Conservation (phyloP, 2,329 filamentous ascomycete species). For the Cephalotrichum gorgonifer region DNA sequence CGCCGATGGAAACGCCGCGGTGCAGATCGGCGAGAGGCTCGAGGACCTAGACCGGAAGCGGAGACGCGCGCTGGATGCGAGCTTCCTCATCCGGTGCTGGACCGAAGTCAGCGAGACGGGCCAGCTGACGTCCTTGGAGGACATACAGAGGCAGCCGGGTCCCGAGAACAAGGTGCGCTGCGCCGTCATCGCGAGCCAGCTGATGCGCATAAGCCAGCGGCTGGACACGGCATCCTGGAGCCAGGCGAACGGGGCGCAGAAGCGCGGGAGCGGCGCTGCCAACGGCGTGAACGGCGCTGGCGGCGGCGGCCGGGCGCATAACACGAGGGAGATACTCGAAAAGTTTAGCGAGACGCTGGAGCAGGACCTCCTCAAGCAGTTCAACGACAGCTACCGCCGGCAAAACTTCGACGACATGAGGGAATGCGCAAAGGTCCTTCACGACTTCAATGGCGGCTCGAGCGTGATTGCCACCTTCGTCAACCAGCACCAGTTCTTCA, state of each 20-base stretch:
- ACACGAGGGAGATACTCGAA: slow-evolving; percentile 84
- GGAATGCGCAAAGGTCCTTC: slow-evolving; percentile 85
- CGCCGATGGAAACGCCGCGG: slow-evolving; percentile 71
- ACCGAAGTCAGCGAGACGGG: slow-evolving; percentile 87
- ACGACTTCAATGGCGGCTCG: slow-evolving; percentile 91
- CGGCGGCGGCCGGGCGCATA: slow-evolving; percentile 34
- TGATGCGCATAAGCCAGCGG: slow-evolving; percentile 88
- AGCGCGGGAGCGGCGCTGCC: slow-evolving; percentile 36
- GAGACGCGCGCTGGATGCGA: slow-evolving; percentile 81
- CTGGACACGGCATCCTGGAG: slow-evolving; percentile 71
- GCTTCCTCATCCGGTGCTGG: slow-evolving; percentile 95
- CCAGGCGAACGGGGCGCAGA: slow-evolving; percentile 48
- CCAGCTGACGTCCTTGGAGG: slow-evolving; percentile 76
- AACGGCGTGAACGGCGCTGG: slow-evolving; percentile 22
- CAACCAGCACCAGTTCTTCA: slow-evolving; percentile 99
- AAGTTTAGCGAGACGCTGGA: slow-evolving; percentile 94
- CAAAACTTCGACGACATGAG: slow-evolving; percentile 98
- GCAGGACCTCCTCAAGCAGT: slow-evolving; percentile 89
- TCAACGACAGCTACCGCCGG: slow-evolving; percentile 90
- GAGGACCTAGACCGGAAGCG: slow-evolving; percentile 92
- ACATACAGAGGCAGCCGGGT: slow-evolving; percentile 73
- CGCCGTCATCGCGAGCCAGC: slow-evolving; percentile 84
- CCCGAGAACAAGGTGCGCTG: slow-evolving; percentile 90
- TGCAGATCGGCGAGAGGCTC: slow-evolving; percentile 86
- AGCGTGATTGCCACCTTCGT: slow-evolving; percentile 95